phyloP scores from a whole-genome alignment of 805 yeast species.

The Lachancea meyersii region DNA sequence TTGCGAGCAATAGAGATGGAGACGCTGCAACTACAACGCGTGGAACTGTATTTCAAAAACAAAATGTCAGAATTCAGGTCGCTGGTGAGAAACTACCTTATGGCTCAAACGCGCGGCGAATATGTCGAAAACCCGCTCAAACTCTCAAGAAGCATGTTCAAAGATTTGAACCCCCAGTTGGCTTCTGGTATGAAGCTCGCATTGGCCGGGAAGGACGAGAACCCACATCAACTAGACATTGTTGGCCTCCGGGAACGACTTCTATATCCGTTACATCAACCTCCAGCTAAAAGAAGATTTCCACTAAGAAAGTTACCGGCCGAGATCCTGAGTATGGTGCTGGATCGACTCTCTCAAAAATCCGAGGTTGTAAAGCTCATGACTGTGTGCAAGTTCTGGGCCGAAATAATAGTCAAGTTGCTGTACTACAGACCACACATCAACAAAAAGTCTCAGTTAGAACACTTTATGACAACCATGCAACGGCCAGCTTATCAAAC shows the following conservation, averaged over 20 bases:
- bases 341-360: conserved; percentile 56
- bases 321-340: conserved; percentile 57
- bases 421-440: conserved; percentile 86
- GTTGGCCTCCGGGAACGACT: conserved; percentile 2
- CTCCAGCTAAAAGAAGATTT: conserved; percentile 12
- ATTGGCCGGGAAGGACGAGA: conserved; percentile 7
- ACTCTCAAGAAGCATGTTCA: conserved; percentile 13
- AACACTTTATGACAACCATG: conserved; percentile 36
- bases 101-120: conserved; percentile 15
- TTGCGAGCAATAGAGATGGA: conserved; percentile 31
- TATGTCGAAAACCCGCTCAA: conserved; percentile 22
- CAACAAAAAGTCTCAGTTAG: conserved; percentile 47
- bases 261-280: not conserved
- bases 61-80: conserved; percentile 26
- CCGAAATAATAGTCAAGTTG: conserved; percentile 66
- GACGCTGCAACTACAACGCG: conserved; percentile 26
- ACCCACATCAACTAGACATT: not conserved
- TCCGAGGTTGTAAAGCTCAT: conserved; percentile 55
- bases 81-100: conserved; percentile 21
- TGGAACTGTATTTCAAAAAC: conserved; percentile 20
- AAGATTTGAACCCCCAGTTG: conserved; percentile 19
- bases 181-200: conserved; percentile 12
- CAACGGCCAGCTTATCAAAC: conserved; percentile 32
- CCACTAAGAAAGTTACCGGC: conserved; percentile 39
- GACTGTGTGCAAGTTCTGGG: conserved; percentile 77